Evolutionary conservation across 208 protist species (phyloP).

Genomic region (Phytomonas sp.): DNA sequence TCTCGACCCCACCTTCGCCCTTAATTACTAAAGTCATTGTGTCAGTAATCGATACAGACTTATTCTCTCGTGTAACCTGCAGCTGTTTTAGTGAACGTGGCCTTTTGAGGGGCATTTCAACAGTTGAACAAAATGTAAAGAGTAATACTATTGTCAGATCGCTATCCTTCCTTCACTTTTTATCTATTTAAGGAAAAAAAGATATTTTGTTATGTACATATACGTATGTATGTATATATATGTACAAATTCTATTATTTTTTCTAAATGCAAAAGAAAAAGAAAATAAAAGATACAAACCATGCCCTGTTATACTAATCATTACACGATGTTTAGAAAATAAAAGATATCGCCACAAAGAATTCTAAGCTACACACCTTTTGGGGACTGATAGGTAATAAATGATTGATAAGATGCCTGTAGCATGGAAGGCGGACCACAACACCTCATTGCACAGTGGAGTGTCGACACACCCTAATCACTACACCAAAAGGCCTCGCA

Average conservation of each 20-base stretch:
- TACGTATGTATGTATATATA: conserved; percentile 9
- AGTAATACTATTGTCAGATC: background rate
- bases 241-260: conserved; percentile 10
- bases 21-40: conserved; percentile 88
- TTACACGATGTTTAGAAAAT: background rate
- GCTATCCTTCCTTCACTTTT: conserved; percentile 1
- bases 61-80: conserved; percentile 48
- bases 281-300: background rate
- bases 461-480: no score
- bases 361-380: background rate
- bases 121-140: conserved; percentile 4
- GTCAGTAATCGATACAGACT: conserved; percentile 82
- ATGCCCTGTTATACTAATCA: background rate
- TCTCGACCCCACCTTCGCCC: conserved; percentile 70
- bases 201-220: conserved; percentile 10
- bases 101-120: conserved; percentile 71
- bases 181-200: conserved; percentile 24
- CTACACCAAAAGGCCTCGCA: no score
- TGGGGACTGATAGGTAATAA: background rate
- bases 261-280: background rate
- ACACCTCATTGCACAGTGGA: no score
- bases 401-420: background rate
- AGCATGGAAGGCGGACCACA: background rate
- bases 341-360: background rate
- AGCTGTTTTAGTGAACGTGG: conserved; percentile 56